Evolutionary conservation across 257 asterid species (phyloP).

Genomic region (Solanum appendiculatum): DNA sequence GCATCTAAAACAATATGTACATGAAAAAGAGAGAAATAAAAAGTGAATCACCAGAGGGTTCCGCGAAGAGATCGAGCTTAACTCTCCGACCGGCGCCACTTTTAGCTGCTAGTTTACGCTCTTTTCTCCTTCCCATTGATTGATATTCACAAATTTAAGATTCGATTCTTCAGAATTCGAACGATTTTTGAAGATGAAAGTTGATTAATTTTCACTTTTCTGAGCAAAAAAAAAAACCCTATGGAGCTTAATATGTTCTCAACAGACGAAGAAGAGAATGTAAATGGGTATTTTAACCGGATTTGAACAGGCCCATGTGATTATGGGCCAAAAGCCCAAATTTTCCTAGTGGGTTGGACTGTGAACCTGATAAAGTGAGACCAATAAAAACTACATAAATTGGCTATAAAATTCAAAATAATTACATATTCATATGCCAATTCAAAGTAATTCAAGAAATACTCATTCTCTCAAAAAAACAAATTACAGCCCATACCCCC

Average conservation of each 20-base stretch:
- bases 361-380: too few relatives aligned
- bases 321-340: neutral
- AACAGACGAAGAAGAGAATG: neutral
- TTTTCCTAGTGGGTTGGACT: neutral
- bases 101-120: constrained; percentile 73
- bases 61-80: constrained; percentile 88
- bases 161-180: neutral
- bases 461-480: too few relatives aligned
- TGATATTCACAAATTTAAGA: neutral
- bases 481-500: too few relatives aligned
- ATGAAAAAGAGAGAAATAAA: neutral
- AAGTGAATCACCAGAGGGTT: constrained; percentile 64
- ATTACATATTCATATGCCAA: too few relatives aligned
- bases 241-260: neutral
- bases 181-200: neutral
- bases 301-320: neutral
- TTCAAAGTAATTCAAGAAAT: too few relatives aligned
- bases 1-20: neutral
- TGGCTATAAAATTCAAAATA: too few relatives aligned
- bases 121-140: constrained; percentile 89
- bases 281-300: neutral
- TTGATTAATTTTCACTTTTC: neutral
- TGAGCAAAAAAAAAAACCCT: neutral
- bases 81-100: constrained; percentile 70
- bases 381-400: too few relatives aligned